Evolutionary conservation across 2,329 filamentous ascomycete genomes (phyloP).

Genomic region (Pseudogymnoascus sp.): DNA sequence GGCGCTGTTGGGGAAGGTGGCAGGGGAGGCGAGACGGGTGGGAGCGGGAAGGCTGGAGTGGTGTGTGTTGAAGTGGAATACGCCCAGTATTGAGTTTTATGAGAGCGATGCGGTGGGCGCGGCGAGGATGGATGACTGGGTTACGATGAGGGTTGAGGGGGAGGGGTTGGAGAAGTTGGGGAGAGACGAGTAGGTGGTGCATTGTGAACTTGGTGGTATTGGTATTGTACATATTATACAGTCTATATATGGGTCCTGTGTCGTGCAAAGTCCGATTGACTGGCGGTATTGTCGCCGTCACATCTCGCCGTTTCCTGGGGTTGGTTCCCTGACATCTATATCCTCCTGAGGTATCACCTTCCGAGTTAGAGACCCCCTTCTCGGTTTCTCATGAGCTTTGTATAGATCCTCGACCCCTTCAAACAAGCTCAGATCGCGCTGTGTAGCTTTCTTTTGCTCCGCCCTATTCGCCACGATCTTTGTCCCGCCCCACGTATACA

Average conservation of each 20-base stretch:
- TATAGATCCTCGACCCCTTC: conserved; percentile 33
- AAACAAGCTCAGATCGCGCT: conserved; percentile 39
- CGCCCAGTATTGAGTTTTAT: conserved; percentile 84
- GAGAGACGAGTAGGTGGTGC: not conserved
- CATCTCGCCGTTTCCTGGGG: not conserved
- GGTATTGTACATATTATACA: conserved; percentile 7
- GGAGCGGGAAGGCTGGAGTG: conserved; percentile 74
- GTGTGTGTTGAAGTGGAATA: conserved; percentile 89
- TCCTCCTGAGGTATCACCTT: not conserved
- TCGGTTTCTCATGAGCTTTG: not conserved
- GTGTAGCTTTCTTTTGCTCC: conserved; percentile 23
- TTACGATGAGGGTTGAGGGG: conserved; percentile 65
- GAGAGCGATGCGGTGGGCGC: conserved; percentile 52
- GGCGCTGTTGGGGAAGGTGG: conserved; percentile 63
- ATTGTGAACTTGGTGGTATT: conserved; percentile 30
- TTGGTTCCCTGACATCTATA: not conserved
- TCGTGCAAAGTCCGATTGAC: not conserved
- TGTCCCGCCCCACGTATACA: conserved; percentile 39
- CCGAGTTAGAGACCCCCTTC: not conserved
- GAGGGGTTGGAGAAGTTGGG: conserved; percentile 53
- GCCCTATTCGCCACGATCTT: conserved; percentile 25
- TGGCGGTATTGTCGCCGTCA: not conserved
- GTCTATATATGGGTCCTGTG: not conserved
- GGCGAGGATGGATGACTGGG: conserved; percentile 59
- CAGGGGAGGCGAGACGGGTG: conserved; percentile 66